phyloP scores from a whole-genome alignment of 139 green algal species.

The Astrephomene gubernaculifera region DNA sequence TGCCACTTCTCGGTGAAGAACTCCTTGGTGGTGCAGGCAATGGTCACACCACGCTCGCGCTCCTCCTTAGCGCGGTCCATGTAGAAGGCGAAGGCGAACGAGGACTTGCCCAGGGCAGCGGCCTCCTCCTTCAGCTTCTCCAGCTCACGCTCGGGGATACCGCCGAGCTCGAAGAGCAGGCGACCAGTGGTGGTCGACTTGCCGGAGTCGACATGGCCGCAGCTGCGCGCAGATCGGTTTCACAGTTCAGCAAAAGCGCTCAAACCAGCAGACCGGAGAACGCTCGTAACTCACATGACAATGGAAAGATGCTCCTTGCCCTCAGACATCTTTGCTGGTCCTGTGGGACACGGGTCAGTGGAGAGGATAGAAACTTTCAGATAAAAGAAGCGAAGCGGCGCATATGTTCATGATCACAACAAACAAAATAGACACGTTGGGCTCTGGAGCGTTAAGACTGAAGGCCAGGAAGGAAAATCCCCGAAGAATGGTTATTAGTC shows the following conservation, averaged over 20 bases:
- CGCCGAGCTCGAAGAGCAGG: constrained; percentile 98
- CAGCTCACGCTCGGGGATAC: constrained; percentile 98
- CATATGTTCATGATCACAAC: too few species aligned
- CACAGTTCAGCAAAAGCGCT: background rate
- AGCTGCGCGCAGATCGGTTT: constrained; percentile 56
- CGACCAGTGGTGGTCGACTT: constrained; percentile 98
- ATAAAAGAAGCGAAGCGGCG: too few species aligned
- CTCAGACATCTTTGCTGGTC: constrained; percentile 51
- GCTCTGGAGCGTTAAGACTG: too few species aligned
- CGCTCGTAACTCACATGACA: constrained; percentile 64
- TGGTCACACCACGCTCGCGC: constrained; percentile 95
- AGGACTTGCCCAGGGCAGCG: constrained; percentile 88
- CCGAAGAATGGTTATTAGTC: too few species aligned
- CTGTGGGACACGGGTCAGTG: too few species aligned
- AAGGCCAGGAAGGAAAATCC: too few species aligned
- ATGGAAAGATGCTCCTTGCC: constrained; percentile 81
- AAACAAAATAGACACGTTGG: too few species aligned
- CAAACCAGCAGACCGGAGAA: background rate
- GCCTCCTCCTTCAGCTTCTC: constrained; percentile 97
- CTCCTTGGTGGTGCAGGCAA: constrained; percentile 98
- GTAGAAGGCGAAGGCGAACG: constrained; percentile 95
- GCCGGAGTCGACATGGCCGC: constrained; percentile 95
- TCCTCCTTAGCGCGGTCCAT: constrained; percentile 96
- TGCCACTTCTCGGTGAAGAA: constrained; percentile 99
- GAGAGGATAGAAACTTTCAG: too few species aligned